These are phyloP conservation scores for Arctium lappa DNA, from an alignment of 129 eudicot species.

Conservation along the genomic window DNA sequence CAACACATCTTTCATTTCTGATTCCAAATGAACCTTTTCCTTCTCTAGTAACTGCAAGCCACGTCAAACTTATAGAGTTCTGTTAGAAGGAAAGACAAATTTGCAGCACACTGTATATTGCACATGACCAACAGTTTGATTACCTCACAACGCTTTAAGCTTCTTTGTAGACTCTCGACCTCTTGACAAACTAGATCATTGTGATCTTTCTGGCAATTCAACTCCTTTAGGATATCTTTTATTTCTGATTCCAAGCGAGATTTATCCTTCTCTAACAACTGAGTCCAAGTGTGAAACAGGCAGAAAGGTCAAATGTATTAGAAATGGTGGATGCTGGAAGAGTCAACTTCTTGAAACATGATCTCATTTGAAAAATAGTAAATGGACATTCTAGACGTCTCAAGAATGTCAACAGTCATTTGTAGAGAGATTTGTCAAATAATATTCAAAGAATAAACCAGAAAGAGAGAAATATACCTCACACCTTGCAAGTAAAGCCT, in stretches of 20 bases:
- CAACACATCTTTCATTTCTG: constrained; percentile 46
- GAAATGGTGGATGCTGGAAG: background rate
- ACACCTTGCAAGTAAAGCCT: constrained; percentile 56
- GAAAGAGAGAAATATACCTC: constrained; percentile 62
- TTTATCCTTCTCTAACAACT: constrained; percentile 81
- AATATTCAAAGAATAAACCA: background rate
- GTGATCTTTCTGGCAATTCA: constrained; percentile 58
- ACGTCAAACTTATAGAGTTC: constrained; percentile 5
- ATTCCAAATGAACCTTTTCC: constrained; percentile 59
- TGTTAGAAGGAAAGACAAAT: constrained; percentile 10
- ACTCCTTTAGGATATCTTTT: constrained; percentile 46
- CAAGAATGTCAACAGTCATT: background rate
- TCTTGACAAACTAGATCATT: constrained; percentile 53
- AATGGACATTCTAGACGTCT: background rate
- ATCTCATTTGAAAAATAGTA: background rate
- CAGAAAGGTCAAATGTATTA: constrained; percentile 10
- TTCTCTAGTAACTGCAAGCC: constrained; percentile 61
- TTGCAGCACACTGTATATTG: background rate
- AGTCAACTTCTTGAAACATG: constrained; percentile 1
- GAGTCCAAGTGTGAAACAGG: constrained; percentile 20
- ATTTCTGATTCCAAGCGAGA: constrained; percentile 47
- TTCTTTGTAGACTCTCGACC: constrained; percentile 53
- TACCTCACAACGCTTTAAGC: constrained; percentile 66
- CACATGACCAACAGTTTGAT: background rate
- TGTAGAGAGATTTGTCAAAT: background rate